phyloP scores from a whole-genome alignment of 1,139 yeast species.

The Blastobotrys arbuscula region DNA sequence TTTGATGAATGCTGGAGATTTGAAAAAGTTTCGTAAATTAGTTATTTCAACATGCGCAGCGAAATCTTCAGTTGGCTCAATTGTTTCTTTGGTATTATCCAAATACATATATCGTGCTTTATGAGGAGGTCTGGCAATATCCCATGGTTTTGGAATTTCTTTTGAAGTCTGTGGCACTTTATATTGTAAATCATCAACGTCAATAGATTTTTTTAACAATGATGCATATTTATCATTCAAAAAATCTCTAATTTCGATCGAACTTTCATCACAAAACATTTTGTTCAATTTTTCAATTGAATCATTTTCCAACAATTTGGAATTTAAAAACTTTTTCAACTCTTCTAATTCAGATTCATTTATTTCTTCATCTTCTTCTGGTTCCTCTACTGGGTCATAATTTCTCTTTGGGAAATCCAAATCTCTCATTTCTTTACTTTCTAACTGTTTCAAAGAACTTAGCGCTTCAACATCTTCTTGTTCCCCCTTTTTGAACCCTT shows the following conservation, averaged over 20 bases:
- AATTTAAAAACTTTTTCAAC: conserved; percentile 47
- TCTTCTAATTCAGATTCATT: conserved; percentile 15
- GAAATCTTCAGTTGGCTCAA: conserved; percentile 13
- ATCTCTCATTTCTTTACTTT: conserved; percentile 69
- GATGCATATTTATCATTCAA: conserved; percentile 53
- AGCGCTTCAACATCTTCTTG: conserved; percentile 70
- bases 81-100: conserved; percentile 34
- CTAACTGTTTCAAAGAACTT: conserved; percentile 76
- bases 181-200: conserved; percentile 35
- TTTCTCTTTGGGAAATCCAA: conserved; percentile 68
- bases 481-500: conserved; percentile 70
- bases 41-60: conserved; percentile 36
- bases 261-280: conserved; percentile 59
- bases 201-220: conserved; percentile 43
- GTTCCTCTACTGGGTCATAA: conserved; percentile 22
- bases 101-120: conserved; percentile 82
- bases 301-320: conserved; percentile 43
- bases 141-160: conserved; percentile 74
- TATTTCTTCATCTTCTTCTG: conserved; percentile 8
- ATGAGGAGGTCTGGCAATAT: conserved; percentile 88
- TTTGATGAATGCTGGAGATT: conserved; percentile 57
- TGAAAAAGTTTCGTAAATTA: conserved; percentile 54
- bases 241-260: conserved; percentile 60
- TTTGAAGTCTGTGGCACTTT: conserved; percentile 55
- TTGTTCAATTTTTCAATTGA: conserved; percentile 43